phyloP scores from a whole-genome alignment of 2,329 filamentous ascomycete genomes.

The Verticillium albo-atrum region DNA sequence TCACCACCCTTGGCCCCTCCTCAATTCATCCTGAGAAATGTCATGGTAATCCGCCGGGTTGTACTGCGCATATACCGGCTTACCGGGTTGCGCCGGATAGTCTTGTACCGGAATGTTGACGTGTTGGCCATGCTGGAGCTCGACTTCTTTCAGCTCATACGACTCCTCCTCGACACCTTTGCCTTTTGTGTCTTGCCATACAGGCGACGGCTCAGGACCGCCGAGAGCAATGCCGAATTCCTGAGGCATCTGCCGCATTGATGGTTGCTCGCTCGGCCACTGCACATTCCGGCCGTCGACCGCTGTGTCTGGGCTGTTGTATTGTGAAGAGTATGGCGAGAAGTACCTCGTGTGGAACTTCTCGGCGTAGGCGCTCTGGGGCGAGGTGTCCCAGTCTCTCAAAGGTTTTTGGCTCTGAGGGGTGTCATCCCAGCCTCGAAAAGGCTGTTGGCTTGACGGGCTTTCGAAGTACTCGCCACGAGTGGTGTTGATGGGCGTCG shows the following conservation, averaged over 20 bases:
- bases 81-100: conserved; percentile 36
- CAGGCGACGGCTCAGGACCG: conserved; percentile 27
- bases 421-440: conserved; percentile 47
- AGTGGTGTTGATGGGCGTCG: conserved; percentile 21
- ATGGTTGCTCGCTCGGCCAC: conserved; percentile 25
- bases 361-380: conserved; percentile 36
- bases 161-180: conserved; percentile 31
- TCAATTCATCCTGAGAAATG: conserved; percentile 12
- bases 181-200: conserved; percentile 33
- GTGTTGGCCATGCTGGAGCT: conserved; percentile 23
- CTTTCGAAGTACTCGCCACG: conserved; percentile 18
- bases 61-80: conserved; percentile 15
- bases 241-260: conserved; percentile 16
- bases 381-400: conserved; percentile 50
- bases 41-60: conserved; percentile 14
- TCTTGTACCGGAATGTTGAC: neutral
- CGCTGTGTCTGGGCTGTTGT: conserved; percentile 51
- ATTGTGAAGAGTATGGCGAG: conserved; percentile 57
- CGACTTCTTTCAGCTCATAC: conserved; percentile 46
- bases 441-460: conserved; percentile 24
- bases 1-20: conserved; percentile 8
- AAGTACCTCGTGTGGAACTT: conserved; percentile 43
- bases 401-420: conserved; percentile 51
- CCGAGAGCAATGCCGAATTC: conserved; percentile 41
- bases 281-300: conserved; percentile 27